Percentiles rank a stretch among this genome's conserved stretches.
phyloP scores from a whole-genome alignment of 306 rosid species.

The Trifolium repens region DNA sequence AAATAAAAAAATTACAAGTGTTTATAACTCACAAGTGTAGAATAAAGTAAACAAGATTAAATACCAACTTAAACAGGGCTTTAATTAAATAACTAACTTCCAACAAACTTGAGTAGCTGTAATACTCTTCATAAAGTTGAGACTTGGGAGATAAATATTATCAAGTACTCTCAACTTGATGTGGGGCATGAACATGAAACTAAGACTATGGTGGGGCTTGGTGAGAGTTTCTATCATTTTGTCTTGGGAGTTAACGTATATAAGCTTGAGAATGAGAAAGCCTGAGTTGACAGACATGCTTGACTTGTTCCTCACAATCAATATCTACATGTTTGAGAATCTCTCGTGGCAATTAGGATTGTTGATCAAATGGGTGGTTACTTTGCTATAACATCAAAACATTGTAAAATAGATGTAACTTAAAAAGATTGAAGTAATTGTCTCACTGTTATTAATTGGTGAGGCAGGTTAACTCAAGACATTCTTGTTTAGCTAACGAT shows the following conservation, averaged over 20 bases:
- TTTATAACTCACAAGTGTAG: not conserved
- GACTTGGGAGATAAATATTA: not conserved
- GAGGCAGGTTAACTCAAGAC: not conserved
- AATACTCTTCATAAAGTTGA: constrained; percentile 1
- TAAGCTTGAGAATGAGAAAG: not conserved
- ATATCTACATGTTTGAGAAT: not conserved
- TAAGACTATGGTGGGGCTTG: not conserved
- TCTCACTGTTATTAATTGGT: not conserved
- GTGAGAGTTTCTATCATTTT: not conserved
- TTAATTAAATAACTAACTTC: not conserved
- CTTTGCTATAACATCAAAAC: not conserved
- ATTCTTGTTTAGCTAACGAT: not conserved
- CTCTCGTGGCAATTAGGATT: not conserved
- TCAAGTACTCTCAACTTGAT: not conserved
- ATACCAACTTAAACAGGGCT: not conserved
- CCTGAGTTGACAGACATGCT: not conserved
- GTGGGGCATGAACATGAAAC: not conserved
- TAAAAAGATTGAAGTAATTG: not conserved
- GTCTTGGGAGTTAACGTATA: not conserved
- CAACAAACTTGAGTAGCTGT: not conserved
- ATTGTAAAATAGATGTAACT: not conserved
- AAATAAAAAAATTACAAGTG: too few species aligned
- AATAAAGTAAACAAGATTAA: not conserved
- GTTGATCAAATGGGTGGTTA: not conserved
- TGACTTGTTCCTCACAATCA: not conserved